Base-by-base conservation (phyloP, 2,329 filamentous ascomycete species). In the Cladosporium phlei region DNA sequence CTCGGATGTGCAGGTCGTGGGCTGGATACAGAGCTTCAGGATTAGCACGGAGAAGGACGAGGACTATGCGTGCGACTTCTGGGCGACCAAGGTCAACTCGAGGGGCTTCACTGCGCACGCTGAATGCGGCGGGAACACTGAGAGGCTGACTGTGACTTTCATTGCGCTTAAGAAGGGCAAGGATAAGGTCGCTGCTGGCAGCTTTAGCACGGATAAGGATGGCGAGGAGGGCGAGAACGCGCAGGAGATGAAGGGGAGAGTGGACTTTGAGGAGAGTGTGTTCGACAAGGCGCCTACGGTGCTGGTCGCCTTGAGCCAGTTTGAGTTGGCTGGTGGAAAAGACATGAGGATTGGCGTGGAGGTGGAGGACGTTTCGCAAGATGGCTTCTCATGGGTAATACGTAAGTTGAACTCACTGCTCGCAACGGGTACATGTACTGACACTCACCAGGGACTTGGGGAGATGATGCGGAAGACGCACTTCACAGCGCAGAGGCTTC, bases 161-260 rank as follows among this genome's bases (percentile, higher is more conserved):
- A 51, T 53, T 12, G 49, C 48, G 12, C 30, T 52, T 12, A 49
- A 51, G 35, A 48, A 53, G 24, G 51, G 51, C 5, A 53, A 53
- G 38, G 24, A 34, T 3, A 53, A 48, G 16, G 51, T 53, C 24
- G 51, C 51, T 5, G 43, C 42, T 12, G 51, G 49, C 10, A 52
- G 38, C 14, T 53, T 53, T 11, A 48, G 29, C 30, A 52, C 46
- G 5, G 30, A 42, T 4, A 29, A 47, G 19, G 35, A 47, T 12
- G 44, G 49, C 16, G 35, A 33, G 6, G 29, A 29, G n/a, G 42
- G 25, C 5, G 43, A 49, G 4, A 46, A 29, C 17, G 24, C 19
- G 2, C 42, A 37, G 7, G 42, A 45, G 19, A 35, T 19, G 16
- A 45, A 20, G 6, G 51, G 51, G 2, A 43, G 40, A 14, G 38